phyloP scores from a whole-genome alignment of 805 yeast species.

The Suhomyces faveliae region DNA sequence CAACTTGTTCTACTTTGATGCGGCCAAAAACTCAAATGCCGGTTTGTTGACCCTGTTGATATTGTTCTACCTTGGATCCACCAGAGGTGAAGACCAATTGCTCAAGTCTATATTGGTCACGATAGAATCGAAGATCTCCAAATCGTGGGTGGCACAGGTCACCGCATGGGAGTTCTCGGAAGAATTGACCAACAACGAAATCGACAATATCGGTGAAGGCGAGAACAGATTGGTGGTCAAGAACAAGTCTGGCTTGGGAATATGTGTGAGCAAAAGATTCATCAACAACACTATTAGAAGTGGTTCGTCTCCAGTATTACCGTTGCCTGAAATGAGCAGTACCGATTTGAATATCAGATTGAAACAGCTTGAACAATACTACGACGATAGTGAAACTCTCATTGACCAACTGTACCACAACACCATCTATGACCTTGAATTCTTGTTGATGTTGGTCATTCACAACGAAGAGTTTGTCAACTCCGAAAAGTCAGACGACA shows the following conservation, averaged over 20 bases:
- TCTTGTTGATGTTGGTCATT: slow-evolving; percentile 57
- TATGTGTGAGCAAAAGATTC: slow-evolving; percentile 50
- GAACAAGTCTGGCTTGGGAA: slow-evolving; percentile 44
- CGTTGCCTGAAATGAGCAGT: not conserved
- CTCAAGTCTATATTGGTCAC: slow-evolving; percentile 53
- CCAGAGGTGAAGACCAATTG: slow-evolving; percentile 57
- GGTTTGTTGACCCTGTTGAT: slow-evolving; percentile 48
- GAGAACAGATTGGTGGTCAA: slow-evolving; percentile 47
- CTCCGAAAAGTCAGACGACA: slow-evolving; percentile 23
- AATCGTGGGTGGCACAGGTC: slow-evolving; percentile 67
- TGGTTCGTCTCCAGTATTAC: not conserved
- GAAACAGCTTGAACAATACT: slow-evolving; percentile 28
- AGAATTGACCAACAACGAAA: slow-evolving; percentile 39
- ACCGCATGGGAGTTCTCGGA: slow-evolving; percentile 63
- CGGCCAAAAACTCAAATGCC: slow-evolving; percentile 43
- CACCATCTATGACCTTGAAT: slow-evolving; percentile 64
- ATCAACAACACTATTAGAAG: slow-evolving; percentile 46
- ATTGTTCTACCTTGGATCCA: slow-evolving; percentile 61
- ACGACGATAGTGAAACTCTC: slow-evolving; percentile 16
- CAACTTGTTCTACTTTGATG: slow-evolving; percentile 49
- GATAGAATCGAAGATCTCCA: slow-evolving; percentile 53
- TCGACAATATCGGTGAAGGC: slow-evolving; percentile 49
- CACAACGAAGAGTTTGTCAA: slow-evolving; percentile 64
- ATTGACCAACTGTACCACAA: slow-evolving; percentile 22
- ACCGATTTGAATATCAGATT: slow-evolving; percentile 7